A percentile compares a stretch with the other conserved stretches of the same genome.
phyloP scores from a whole-genome alignment of 108 stramenopile genomes.

The Nitzschia putrida region DNA sequence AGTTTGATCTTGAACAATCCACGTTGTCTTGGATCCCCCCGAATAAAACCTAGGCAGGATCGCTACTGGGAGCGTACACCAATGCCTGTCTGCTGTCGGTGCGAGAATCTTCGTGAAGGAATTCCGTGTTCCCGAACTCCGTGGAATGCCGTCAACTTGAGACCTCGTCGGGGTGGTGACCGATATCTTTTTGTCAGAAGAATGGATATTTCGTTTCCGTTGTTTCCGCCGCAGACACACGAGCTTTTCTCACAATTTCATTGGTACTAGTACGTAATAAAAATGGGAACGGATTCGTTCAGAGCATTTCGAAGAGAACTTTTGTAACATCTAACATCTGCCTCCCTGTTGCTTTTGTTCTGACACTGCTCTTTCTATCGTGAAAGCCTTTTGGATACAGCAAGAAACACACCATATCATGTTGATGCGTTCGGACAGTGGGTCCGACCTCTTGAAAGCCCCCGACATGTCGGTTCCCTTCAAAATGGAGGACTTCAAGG shows the following conservation, averaged over 20 bases:
- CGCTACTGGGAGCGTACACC: too few relatives aligned
- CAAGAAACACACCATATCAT: neutral
- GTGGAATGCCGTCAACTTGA: too few relatives aligned
- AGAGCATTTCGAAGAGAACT: too few relatives aligned
- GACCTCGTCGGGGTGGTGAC: neutral
- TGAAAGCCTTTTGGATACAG: neutral
- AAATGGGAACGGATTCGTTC: neutral
- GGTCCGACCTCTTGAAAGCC: conserved; percentile 19
- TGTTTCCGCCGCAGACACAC: conserved; percentile 1
- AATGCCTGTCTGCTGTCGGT: too few relatives aligned
- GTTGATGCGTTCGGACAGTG: conserved; percentile 29
- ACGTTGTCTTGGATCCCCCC: too few relatives aligned
- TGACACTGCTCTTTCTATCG: neutral
- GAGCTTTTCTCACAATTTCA: neutral
- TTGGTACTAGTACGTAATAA: neutral
- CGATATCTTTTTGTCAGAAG: conserved; percentile 2
- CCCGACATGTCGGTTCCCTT: conserved; percentile 30
- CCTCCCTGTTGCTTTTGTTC: neutral
- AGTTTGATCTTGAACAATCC: too few relatives aligned
- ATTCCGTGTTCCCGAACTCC: too few relatives aligned
- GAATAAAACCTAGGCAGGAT: too few relatives aligned
- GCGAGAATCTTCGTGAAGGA: too few relatives aligned
- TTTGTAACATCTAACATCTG: too few relatives aligned
- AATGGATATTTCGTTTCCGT: conserved; percentile 1
- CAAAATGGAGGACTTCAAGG: conserved; percentile 28